A percentile compares a stretch with the other conserved stretches of the same genome.
phyloP scores from a whole-genome alignment of 371 early-diverging fungal genomes.

The Saksenaea vasiformis region DNA sequence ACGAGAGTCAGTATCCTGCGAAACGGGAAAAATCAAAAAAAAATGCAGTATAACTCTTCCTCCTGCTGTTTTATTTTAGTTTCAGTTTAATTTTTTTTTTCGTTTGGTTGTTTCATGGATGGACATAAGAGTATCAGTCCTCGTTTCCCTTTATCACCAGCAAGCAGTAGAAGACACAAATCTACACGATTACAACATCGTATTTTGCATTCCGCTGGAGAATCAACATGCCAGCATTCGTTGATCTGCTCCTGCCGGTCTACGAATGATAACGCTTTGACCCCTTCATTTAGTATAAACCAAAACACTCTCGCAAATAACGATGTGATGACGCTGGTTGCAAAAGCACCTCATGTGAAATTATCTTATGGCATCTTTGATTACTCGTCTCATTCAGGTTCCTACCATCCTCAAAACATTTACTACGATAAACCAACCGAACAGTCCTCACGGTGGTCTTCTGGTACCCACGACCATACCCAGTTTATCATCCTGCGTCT shows the following conservation, averaged over 20 bases:
- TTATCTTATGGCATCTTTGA: slow-evolving; percentile 58
- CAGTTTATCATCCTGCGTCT: slow-evolving; percentile 82
- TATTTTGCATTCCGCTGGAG: not conserved
- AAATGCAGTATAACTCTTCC: not conserved
- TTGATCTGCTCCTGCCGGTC: not conserved
- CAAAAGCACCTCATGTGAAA: slow-evolving; percentile 10
- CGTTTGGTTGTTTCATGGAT: not conserved
- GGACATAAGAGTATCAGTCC: not conserved
- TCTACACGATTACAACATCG: not conserved
- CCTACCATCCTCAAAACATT: slow-evolving; percentile 81
- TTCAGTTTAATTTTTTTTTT: too few species aligned
- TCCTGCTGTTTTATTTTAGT: too few species aligned
- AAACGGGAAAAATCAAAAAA: not conserved
- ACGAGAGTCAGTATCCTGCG: not conserved
- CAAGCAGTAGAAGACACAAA: not conserved
- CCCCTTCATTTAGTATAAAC: not conserved
- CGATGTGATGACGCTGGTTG: not conserved
- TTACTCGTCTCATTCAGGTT: slow-evolving; percentile 75
- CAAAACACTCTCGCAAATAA: not conserved
- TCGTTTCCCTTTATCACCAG: not conserved
- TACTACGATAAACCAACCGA: slow-evolving; percentile 75
- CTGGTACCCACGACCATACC: slow-evolving; percentile 76
- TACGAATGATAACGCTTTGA: not conserved
- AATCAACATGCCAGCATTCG: slow-evolving; percentile 1
- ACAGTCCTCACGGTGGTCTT: slow-evolving; percentile 85